These are phyloP conservation scores for Wilcoxina mikolae DNA, from an alignment of 495 filamentous ascomycete genomes.

Conservation along the genomic window DNA sequence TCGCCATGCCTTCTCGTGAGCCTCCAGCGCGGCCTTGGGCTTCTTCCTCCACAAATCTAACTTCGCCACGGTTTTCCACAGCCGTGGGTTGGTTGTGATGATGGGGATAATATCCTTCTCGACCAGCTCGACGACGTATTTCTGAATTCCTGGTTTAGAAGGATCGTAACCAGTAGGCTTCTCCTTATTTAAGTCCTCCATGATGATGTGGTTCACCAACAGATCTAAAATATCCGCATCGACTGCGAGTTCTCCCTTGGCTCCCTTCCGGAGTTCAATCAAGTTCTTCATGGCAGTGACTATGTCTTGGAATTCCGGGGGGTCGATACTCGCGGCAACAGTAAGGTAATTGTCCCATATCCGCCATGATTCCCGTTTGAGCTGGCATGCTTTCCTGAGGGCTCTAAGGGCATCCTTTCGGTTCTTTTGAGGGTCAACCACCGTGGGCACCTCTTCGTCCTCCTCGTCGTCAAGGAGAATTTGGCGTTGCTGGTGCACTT, in stretches of 20 bases:
- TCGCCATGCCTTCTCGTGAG: slow-evolving; percentile 81
- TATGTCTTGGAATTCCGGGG: slow-evolving; percentile 58
- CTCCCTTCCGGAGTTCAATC: slow-evolving; percentile 54
- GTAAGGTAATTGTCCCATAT: slow-evolving; percentile 95
- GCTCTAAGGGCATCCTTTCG: slow-evolving; percentile 62
- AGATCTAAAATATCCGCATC: slow-evolving; percentile 57
- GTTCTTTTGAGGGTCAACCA: slow-evolving; percentile 35
- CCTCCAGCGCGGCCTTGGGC: slow-evolving; percentile 56
- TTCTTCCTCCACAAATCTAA: slow-evolving; percentile 55
- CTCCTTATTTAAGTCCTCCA: slow-evolving; percentile 18
- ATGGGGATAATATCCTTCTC: slow-evolving; percentile 59
- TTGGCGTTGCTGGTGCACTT: not conserved
- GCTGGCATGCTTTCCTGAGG: slow-evolving; percentile 64
- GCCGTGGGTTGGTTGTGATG: slow-evolving; percentile 59
- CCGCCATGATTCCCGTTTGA: slow-evolving; percentile 68
- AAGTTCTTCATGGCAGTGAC: slow-evolving; percentile 55
- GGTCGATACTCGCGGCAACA: slow-evolving; percentile 60
- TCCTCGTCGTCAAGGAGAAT: slow-evolving; percentile 29
- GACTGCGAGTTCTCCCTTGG: slow-evolving; percentile 58
- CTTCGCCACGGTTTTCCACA: slow-evolving; percentile 59
- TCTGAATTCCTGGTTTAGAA: slow-evolving; percentile 28
- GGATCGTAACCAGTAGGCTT: slow-evolving; percentile 19
- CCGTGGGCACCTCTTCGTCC: slow-evolving; percentile 29
- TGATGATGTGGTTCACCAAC: slow-evolving; percentile 55
- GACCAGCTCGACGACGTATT: slow-evolving; percentile 52